These are phyloP conservation scores for Phytomonas francai DNA, from an alignment of 208 protist species.

Conservation along the genomic window DNA sequence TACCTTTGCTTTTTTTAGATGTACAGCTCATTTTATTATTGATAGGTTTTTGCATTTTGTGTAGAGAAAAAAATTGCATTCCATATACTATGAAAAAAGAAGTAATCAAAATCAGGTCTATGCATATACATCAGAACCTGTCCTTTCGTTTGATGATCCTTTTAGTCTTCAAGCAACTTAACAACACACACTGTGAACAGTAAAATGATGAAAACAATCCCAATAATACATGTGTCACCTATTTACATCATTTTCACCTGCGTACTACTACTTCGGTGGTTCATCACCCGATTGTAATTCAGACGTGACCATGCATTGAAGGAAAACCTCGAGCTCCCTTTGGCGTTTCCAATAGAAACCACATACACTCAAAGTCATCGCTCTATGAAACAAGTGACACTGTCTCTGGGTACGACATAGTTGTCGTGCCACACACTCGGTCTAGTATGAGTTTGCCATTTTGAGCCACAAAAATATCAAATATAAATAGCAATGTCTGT, in stretches of 20 bases:
- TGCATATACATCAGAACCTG: not conserved
- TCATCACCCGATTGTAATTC: not conserved
- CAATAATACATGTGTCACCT: not conserved
- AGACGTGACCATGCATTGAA: not conserved
- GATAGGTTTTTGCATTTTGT: not conserved
- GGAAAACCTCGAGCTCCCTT: not conserved
- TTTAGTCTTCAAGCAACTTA: not conserved
- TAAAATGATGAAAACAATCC: not conserved
- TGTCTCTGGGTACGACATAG: not conserved
- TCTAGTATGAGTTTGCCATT: not conserved
- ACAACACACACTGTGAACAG: not conserved
- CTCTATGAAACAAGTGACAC: not conserved
- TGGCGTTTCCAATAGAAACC: not conserved
- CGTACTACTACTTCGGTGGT: not conserved
- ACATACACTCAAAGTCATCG: not conserved
- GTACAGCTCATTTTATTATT: not conserved
- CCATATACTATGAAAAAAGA: not conserved
- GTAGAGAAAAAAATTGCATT: constrained; percentile 1
- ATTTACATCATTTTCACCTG: not conserved
- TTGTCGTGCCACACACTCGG: not conserved
- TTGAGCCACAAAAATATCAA: not conserved
- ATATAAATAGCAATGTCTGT: not conserved
- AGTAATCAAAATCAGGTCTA: not conserved
- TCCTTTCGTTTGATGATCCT: not conserved
- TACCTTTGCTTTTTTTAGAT: constrained; percentile 9